phyloP scores from a whole-genome alignment of 108 stramenopile genomes.

The Pseudonitzschia multistriata region DNA sequence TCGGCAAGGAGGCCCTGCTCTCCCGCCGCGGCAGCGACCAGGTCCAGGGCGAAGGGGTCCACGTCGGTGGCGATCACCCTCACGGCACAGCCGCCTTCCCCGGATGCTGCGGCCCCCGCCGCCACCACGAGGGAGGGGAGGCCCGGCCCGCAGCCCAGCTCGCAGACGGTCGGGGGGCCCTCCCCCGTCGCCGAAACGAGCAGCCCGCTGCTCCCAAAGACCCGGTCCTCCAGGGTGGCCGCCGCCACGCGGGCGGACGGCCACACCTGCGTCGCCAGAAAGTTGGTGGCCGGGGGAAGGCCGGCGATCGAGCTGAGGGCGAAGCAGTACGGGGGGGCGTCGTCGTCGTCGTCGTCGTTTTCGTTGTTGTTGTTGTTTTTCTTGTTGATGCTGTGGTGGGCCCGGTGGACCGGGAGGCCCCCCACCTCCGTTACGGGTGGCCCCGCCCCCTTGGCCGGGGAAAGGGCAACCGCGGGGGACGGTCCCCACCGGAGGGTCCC shows the following conservation, averaged over 20 bases:
- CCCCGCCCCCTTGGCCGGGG: background rate
- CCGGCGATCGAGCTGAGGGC: slow-evolving; percentile 34
- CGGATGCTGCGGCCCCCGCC: background rate
- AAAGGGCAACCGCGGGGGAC: too few relatives aligned
- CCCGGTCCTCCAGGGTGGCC: slow-evolving; percentile 28
- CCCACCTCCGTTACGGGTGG: background rate
- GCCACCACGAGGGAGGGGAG: slow-evolving; percentile 63
- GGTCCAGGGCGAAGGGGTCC: slow-evolving; percentile 50
- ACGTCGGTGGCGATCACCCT: slow-evolving; percentile 70
- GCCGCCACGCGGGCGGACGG: slow-evolving; percentile 70
- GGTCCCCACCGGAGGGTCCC: too few relatives aligned
- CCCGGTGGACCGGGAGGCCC: slow-evolving; percentile 19
- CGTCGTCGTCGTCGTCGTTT: background rate
- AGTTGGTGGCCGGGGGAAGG: slow-evolving; percentile 40
- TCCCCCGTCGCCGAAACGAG: slow-evolving; percentile 30
- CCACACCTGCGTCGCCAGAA: slow-evolving; percentile 83
- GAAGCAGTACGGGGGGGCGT: slow-evolving; percentile 30
- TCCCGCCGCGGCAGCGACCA: slow-evolving; percentile 52
- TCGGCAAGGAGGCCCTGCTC: slow-evolving; percentile 66
- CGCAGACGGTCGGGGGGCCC: slow-evolving; percentile 35
- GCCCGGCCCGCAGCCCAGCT: slow-evolving; percentile 80
- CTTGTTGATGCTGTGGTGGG: slow-evolving; percentile 1
- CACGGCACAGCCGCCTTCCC: slow-evolving; percentile 6
- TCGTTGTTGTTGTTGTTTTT: slow-evolving; percentile 3
- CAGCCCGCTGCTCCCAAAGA: background rate